Evolutionary conservation across 176 grass and related monocot genomes (phyloP), one percentile per base, ranked within the genome.

Genomic region (Elymus sibiricus): DNA sequence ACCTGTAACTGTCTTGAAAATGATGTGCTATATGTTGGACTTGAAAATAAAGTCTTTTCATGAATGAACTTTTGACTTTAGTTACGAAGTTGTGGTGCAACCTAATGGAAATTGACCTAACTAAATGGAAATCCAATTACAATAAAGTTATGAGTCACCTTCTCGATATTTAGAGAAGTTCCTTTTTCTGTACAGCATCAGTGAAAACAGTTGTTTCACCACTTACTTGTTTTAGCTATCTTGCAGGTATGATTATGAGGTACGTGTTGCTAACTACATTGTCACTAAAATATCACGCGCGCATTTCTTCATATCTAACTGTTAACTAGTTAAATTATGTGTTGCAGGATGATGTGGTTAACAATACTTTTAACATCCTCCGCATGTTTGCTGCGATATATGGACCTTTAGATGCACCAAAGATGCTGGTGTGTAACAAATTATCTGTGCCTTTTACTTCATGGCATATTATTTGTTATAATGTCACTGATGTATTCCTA

Each of bases 161-260:
- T 71, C 28, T 29, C 43, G 22, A 35, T 65, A 34, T 68, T 60
- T 74, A 63, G 72, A 83, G 12, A 77, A 47, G 7, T 25, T 17
- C 24, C 19, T 75, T 19, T 12, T 24, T 79, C 73, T 19, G 0
- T 69, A 32, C 29, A 35, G 15, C 43, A 81, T 65, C 21, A 25
- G 26, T 17, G 15, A 9, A 69, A 82, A 60, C 34, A 79, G 42
- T 47, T 87, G 16, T 60, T 82, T 47, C 67, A 51, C 9, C 7
- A 32, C 21, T 90, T 70, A 88, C 47, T 61, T 76, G 40, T 77
- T 84, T 67, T 74, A 51, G 82, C 24, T 91, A 51, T 84, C 6
- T 75, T 92, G 93, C 92, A 98, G 96, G 88, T 98, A 94, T 61
- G 96, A 98, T 81, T 98, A 98, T 86, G 96, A 95, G 93, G 96